Percentiles rank a stretch among this genome's conserved stretches.
Conservation (phyloP, 371 early-diverging fungal genomes). For the Apophysomyces variabilis region DNA sequence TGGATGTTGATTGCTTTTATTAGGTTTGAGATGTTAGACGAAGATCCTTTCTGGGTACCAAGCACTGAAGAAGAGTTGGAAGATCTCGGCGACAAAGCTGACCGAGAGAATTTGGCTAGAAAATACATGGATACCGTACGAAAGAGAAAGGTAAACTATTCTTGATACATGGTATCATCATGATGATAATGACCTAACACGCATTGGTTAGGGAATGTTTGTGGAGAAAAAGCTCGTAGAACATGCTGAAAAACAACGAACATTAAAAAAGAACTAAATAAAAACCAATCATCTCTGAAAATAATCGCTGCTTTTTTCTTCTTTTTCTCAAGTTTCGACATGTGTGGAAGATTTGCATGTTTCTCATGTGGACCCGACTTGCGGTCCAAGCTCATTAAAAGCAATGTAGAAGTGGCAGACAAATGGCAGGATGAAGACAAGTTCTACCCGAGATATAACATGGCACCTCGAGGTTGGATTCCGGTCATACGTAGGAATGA, state of each 20-base stretch:
- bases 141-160: constrained; percentile 78
- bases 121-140: constrained; percentile 96
- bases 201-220: constrained; percentile 70
- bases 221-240: constrained; percentile 91
- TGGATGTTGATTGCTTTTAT: neutral
- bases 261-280: constrained; percentile 65
- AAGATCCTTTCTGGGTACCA: constrained; percentile 99
- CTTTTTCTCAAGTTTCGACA: neutral
- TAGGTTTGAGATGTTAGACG: constrained; percentile 88
- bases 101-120: constrained; percentile 93
- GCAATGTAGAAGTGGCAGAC: constrained; percentile 29
- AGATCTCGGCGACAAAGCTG: constrained; percentile 96
- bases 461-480: constrained; percentile 61
- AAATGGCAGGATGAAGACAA: constrained; percentile 52
- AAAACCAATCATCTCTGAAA: neutral
- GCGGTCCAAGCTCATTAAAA: constrained; percentile 32
- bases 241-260: constrained; percentile 93
- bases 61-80: constrained; percentile 96
- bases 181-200: neutral
- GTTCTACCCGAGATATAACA: constrained; percentile 57
- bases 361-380: constrained; percentile 40
- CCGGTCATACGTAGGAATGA: constrained; percentile 54
- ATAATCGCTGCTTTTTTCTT: no score
- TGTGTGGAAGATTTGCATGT: constrained; percentile 50
- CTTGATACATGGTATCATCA: neutral